Evolutionary conservation across 2,329 filamentous ascomycete species (phyloP), one percentile per base, ranked within the genome.

Genomic region (Alternaria sp.): DNA sequence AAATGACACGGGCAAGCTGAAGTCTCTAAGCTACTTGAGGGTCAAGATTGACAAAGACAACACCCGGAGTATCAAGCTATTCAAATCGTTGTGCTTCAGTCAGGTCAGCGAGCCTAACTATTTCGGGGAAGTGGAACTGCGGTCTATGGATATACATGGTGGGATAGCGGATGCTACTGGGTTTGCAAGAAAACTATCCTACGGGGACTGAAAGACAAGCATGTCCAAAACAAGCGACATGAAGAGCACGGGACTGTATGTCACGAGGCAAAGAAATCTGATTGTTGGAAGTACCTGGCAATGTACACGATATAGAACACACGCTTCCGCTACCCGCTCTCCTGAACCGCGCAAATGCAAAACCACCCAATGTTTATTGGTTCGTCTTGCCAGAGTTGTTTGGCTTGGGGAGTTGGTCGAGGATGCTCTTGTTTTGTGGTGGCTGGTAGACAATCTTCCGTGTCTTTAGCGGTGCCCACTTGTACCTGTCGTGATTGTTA

Each of bases 391-490:
- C 69, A 22, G 55, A 62, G 46, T 44, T 72, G 63, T 72, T 70
- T 57, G 72, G 72, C 72, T 76, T 75, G 60, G 69, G 64, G 28
- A 77, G 64, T 53, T 73, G 67, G 61, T 65, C 64, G 46, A 75
- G 69, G 12, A 75, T 71, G 61, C 65, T 71, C 65, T 69, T 71
- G 67, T 71, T 66, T 38, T 58, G 61, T 20, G 93, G 93, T 66
- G 93, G 92, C 79, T 89, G 91, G 84, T 96, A 97, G 73, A 89
- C 86, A 73, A 98, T 84, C 90, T 98, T 97, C 78, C 95, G 90
- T 74, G 93, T 91, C 91, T 99, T 99, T 81, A 99, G 84, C 76
- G 91, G 89, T 62, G 93, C 87, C 95, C 95, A 99, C 89, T 98
- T 99, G 90, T 99, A 99, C 74, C 83, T 85, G 64, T 57, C 51